phyloP scores from a whole-genome alignment of 2,329 filamentous ascomycete genomes.

The Apiospora phragmitis region DNA sequence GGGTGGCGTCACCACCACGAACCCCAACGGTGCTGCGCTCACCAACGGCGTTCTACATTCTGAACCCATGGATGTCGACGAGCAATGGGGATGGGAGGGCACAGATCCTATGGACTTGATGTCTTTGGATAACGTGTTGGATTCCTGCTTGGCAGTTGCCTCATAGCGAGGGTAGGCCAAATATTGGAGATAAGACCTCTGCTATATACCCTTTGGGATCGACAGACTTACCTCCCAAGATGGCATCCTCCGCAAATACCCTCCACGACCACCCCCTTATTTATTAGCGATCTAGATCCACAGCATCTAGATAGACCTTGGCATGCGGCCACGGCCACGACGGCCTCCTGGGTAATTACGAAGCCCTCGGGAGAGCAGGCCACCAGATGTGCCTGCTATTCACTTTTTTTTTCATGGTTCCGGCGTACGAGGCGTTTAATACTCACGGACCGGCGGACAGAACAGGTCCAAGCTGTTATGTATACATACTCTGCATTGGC shows the following conservation, averaged over 20 bases:
- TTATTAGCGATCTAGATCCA: not conserved
- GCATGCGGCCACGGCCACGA: not conserved
- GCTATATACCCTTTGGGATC: not conserved
- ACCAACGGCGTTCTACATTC: constrained; percentile 46
- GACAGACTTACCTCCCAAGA: not conserved
- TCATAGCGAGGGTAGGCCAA: constrained; percentile 28
- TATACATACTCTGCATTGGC: constrained; percentile 11
- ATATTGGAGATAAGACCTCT: not conserved
- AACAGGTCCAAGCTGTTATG: not conserved
- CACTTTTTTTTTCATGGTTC: not conserved
- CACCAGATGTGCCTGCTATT: not conserved
- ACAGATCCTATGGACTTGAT: constrained; percentile 52
- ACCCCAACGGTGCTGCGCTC: constrained; percentile 37
- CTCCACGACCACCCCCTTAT: not conserved
- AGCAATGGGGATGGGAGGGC: constrained; percentile 59
- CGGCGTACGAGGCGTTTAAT: not conserved
- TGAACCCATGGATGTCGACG: constrained; percentile 62
- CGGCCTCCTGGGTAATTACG: not conserved
- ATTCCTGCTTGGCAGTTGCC: constrained; percentile 53
- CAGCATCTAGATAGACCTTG: not conserved
- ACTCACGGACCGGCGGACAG: constrained; percentile 5
- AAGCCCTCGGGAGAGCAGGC: not conserved
- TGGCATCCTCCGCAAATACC: not conserved
- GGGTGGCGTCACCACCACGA: constrained; percentile 35
- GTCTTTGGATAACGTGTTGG: constrained; percentile 56